Conservation (phyloP, 139 green algal species). For the Tetradesmus lagerheimii region DNA sequence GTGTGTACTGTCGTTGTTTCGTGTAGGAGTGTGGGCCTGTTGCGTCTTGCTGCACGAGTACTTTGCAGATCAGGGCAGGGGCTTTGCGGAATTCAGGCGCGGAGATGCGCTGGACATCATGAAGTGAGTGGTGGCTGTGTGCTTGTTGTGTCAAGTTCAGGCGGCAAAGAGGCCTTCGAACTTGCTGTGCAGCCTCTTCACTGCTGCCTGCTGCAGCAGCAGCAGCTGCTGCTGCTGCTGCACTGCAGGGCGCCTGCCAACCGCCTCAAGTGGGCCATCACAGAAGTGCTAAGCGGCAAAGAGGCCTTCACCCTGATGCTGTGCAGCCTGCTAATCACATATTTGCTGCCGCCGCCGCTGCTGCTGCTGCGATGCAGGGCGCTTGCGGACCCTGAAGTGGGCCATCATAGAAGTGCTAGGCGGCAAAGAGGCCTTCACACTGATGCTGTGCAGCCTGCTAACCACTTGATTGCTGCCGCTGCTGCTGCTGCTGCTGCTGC, state of each 20-base stretch:
- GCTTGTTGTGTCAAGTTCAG: neutral
- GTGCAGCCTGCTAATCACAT: neutral
- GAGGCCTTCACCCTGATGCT: neutral
- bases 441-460: neutral
- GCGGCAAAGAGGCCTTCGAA: neutral
- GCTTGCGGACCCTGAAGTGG: neutral
- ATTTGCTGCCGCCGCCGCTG: neutral
- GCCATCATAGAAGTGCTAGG: neutral
- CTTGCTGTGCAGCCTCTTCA: neutral
- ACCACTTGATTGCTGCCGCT: neutral
- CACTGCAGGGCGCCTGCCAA: neutral
- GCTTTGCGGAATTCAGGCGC: neutral
- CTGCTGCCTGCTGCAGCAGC: neutral
- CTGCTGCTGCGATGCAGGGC: neutral
- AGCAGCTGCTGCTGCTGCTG: neutral
- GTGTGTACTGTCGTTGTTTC: too few relatives aligned
- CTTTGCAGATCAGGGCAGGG: neutral
- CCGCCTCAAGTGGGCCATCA: neutral
- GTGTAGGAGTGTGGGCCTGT: too few relatives aligned
- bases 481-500: conserved; percentile 1
- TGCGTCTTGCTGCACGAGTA: neutral
- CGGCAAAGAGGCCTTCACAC: neutral
- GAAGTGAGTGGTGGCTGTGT: neutral
- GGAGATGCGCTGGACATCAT: conserved; percentile 3
- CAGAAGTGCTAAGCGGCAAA: conserved; percentile 17